A percentile compares a stretch with the other conserved stretches of the same genome.
These are phyloP conservation scores for Cordia subcordata DNA, from an alignment of 257 asterid genomes.

Conservation along the genomic window DNA sequence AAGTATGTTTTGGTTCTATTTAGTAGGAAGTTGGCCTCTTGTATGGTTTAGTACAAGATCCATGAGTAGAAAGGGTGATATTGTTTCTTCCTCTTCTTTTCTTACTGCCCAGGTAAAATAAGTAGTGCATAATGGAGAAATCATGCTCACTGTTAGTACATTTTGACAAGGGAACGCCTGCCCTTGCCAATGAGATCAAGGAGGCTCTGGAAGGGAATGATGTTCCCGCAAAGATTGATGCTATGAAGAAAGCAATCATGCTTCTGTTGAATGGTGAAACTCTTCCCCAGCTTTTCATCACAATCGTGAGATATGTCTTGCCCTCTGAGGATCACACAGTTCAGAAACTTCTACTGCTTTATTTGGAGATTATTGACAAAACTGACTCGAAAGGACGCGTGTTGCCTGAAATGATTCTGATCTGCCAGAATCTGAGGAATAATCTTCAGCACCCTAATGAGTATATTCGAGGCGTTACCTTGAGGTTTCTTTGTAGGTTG, in stretches of 20 bases:
- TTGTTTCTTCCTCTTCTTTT: neutral
- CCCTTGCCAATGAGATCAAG: slow-evolving; percentile 88
- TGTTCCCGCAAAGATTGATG: slow-evolving; percentile 72
- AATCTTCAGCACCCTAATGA: slow-evolving; percentile 93
- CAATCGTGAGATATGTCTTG: slow-evolving; percentile 76
- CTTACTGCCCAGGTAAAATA: slow-evolving; percentile 17
- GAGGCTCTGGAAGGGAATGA: slow-evolving; percentile 89
- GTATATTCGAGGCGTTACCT: slow-evolving; percentile 82
- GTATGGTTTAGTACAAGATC: neutral
- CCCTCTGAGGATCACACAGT: slow-evolving; percentile 90
- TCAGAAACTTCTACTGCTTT: slow-evolving; percentile 68
- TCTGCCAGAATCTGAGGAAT: slow-evolving; percentile 83
- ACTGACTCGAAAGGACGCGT: slow-evolving; percentile 79
- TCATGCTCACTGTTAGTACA: slow-evolving; percentile 75
- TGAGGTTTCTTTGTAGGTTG: slow-evolving; percentile 89
- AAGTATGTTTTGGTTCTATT: neutral
- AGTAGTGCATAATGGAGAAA: slow-evolving; percentile 64
- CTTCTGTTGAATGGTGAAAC: slow-evolving; percentile 90
- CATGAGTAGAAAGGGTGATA: too few species aligned
- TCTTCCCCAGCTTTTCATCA: slow-evolving; percentile 79
- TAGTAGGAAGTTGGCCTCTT: neutral
- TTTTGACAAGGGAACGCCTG: slow-evolving; percentile 87
- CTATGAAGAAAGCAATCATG: slow-evolving; percentile 85
- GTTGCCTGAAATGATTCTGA: slow-evolving; percentile 87
- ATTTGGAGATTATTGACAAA: slow-evolving; percentile 82